These are phyloP conservation scores for Aspergillus quadrilineatus DNA, from an alignment of 2,329 filamentous ascomycete species.

Conservation along the genomic window DNA sequence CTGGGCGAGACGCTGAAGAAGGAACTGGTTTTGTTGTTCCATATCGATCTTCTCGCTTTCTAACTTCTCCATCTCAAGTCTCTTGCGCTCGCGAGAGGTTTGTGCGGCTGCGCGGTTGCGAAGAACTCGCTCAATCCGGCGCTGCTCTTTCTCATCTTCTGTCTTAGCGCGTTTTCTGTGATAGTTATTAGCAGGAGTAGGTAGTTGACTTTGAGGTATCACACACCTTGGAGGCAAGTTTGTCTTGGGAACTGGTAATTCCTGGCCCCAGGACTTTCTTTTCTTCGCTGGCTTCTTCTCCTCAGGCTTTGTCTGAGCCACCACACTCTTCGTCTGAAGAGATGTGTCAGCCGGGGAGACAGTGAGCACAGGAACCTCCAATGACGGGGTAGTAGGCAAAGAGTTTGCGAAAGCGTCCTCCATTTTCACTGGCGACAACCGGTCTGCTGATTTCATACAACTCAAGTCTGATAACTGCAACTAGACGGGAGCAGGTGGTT, in stretches of 20 bases:
- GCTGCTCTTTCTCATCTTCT: constrained; percentile 97
- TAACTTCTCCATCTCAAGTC: constrained; percentile 82
- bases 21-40: constrained; percentile 70
- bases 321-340: constrained; percentile 29
- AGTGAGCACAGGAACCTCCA: constrained; percentile 39
- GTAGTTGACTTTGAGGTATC: neutral
- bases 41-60: constrained; percentile 63
- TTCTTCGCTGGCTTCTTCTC: constrained; percentile 80
- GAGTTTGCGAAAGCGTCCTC: constrained; percentile 36
- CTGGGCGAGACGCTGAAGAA: constrained; percentile 62
- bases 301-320: constrained; percentile 40
- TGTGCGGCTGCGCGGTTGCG: constrained; percentile 94
- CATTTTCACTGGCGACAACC: constrained; percentile 25
- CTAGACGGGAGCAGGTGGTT: neutral
- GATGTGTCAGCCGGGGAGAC: constrained; percentile 45
- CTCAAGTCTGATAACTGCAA: constrained; percentile 1
- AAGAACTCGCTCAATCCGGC: constrained; percentile 93
- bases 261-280: constrained; percentile 98
- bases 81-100: constrained; percentile 92
- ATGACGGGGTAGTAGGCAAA: constrained; percentile 30
- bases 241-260: constrained; percentile 93
- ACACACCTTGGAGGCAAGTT: constrained; percentile 83
- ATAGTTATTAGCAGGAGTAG: constrained; percentile 14
- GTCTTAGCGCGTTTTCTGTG: constrained; percentile 93
- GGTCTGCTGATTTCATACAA: constrained; percentile 11